Base-by-base conservation (phyloP, 2,329 filamentous ascomycete genomes). In the Boeremia exigua region DNA sequence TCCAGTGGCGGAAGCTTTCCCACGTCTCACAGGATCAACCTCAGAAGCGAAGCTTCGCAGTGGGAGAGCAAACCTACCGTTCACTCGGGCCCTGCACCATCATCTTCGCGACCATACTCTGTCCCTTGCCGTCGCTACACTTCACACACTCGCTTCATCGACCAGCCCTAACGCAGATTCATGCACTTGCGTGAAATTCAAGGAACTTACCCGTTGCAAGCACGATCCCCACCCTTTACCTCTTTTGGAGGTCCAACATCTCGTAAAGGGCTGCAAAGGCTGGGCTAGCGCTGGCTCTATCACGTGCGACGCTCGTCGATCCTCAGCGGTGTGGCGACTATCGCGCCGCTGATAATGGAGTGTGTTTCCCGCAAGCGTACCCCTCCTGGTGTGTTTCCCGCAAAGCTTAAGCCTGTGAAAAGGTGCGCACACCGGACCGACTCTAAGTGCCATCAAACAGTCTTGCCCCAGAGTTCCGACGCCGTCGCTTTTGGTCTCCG, bases 271-370 rank as follows among this genome's bases (percentile, higher is more conserved):
- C 27, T 46, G 29, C 15, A 30, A 46, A 44, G 32, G 14, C 34
- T 39, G 39, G 33, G n/a, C 5, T 32, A 28, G 9, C 29, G 30
- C 19, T 56, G 45, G 46, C 17, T 45, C 19, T 10, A 15, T 50
- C 47, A 55, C 33, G 53, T 50, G 53, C 25, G 17, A 39, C 25
- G 12, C 11, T 30, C 48, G 43, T 52, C 54, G 48, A 56, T 56
- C 48, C 43, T 11, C 43, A 52, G 54, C 54, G 54, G 54, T 56
- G 54, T 56, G 54, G 54, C 54, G 54, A 56, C 43, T 56, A 56
- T 56, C 54, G 54, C 54, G 48, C 48, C 43, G 17, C 28, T n/a
- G 12, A 32, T 8, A 47, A 12, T 17, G 30, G 15, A 38, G 27
- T 43, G 47, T 43, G 19, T 56, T 51, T 56, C 47, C 47, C 42